A percentile compares a stretch with the other conserved stretches of the same genome.
phyloP scores from a whole-genome alignment of 768 basidiomycete genomes.

The Mycena maculata region DNA sequence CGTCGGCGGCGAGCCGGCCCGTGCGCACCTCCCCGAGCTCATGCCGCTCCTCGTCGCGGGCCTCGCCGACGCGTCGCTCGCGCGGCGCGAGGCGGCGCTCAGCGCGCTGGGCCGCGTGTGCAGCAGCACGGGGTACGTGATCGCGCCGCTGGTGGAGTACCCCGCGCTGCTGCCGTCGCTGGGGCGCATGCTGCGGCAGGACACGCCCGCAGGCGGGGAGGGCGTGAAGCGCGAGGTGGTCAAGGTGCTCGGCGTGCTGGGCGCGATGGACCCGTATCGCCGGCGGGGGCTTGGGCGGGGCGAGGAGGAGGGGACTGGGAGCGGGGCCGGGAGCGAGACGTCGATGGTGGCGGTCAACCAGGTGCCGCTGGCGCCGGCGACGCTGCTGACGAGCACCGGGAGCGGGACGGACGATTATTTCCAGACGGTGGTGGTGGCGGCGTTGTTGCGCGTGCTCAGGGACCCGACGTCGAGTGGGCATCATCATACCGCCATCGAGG shows the following conservation, averaged over 20 bases:
- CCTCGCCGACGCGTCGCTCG: slow-evolving; percentile 85
- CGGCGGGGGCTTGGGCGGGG: slow-evolving; percentile 83
- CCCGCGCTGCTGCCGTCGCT: slow-evolving; percentile 89
- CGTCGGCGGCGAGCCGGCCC: slow-evolving; percentile 93
- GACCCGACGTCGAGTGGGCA: slow-evolving; percentile 88
- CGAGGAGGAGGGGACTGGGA: slow-evolving; percentile 45
- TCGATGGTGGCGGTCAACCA: slow-evolving; percentile 70
- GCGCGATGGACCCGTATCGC: slow-evolving; percentile 95
- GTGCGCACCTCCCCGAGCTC: slow-evolving; percentile 84
- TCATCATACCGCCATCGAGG: slow-evolving; percentile 95
- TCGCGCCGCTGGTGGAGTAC: slow-evolving; percentile 89
- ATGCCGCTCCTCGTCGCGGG: slow-evolving; percentile 92
- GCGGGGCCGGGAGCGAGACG: slow-evolving; percentile 61
- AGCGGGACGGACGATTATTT: slow-evolving; percentile 93
- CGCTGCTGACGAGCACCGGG: slow-evolving; percentile 62
- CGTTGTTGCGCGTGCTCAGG: slow-evolving; percentile 87
- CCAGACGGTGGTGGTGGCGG: slow-evolving; percentile 93
- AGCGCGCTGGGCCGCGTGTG: slow-evolving; percentile 97
- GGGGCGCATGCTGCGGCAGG: slow-evolving; percentile 79
- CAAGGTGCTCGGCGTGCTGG: slow-evolving; percentile 94
- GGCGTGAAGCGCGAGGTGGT: slow-evolving; percentile 88
- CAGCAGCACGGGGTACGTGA: slow-evolving; percentile 96
- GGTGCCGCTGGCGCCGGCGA: slow-evolving; percentile 63
- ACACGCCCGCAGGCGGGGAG: slow-evolving; percentile 41
- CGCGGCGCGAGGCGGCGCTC: slow-evolving; percentile 93